phyloP scores from a whole-genome alignment of 1,139 yeast genomes.

The Kodamaea ohmeri region DNA sequence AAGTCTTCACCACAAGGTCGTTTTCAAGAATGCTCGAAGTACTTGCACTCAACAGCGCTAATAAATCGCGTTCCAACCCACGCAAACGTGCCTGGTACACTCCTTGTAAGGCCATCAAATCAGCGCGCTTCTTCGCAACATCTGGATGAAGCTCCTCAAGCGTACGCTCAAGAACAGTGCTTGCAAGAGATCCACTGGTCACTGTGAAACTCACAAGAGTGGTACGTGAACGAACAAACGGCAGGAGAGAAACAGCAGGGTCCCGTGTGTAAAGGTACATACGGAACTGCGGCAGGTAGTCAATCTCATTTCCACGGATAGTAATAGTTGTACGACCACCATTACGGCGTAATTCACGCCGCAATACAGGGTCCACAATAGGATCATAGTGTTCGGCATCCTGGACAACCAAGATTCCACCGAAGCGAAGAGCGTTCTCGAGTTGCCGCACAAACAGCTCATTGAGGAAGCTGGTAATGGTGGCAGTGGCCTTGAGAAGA shows the following conservation, averaged over 20 bases:
- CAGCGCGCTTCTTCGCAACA: conserved; percentile 55
- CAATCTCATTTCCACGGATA: conserved; percentile 64
- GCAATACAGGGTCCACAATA: conserved; percentile 57
- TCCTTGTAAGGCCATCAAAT: conserved; percentile 53
- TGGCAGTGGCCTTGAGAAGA: conserved; percentile 32
- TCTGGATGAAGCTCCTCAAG: conserved; percentile 63
- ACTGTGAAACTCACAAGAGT: conserved; percentile 67
- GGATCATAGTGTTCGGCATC: conserved; percentile 86
- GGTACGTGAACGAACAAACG: conserved; percentile 62
- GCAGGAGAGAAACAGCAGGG: conserved; percentile 44
- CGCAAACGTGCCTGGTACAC: conserved; percentile 57
- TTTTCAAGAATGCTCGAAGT: conserved; percentile 69
- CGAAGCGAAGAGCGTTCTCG: conserved; percentile 82
- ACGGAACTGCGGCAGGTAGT: conserved; percentile 62
- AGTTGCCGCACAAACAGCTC: conserved; percentile 65
- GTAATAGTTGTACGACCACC: conserved; percentile 70
- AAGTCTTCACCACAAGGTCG: conserved; percentile 53
- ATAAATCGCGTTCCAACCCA: conserved; percentile 57
- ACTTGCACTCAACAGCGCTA: conserved; percentile 56
- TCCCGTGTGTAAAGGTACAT: conserved; percentile 64
- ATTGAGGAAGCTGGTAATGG: conserved; percentile 69
- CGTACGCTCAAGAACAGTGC: conserved; percentile 59
- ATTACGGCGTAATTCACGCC: conserved; percentile 56
- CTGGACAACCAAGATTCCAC: conserved; percentile 66
- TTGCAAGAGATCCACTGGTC: conserved; percentile 64